A percentile compares a stretch with the other conserved stretches of the same genome.
These are phyloP conservation scores for Aspergillus aculeatinus DNA, from an alignment of 2,329 filamentous ascomycete species.

Conservation along the genomic window DNA sequence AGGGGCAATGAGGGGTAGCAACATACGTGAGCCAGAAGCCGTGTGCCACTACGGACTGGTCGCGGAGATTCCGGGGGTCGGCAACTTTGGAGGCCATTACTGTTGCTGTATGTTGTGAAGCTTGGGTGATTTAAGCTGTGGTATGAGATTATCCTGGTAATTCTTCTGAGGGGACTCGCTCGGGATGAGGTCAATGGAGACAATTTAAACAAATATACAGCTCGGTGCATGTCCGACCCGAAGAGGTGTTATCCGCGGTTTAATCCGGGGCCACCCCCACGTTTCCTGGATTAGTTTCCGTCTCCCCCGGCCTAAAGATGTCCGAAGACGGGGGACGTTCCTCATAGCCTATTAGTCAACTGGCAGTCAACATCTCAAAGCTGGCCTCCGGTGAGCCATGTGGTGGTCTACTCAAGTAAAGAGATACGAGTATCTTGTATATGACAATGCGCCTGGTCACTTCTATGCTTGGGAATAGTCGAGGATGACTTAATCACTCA, in stretches of 20 bases:
- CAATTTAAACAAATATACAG: not conserved
- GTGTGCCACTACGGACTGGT: conserved; percentile 16
- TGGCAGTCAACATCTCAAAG: not conserved
- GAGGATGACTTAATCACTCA: no score
- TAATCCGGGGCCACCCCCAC: not conserved
- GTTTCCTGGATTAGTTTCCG: not conserved
- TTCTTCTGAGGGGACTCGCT: not conserved
- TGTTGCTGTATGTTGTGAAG: not conserved
- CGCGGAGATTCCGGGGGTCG: not conserved
- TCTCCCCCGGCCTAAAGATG: not conserved
- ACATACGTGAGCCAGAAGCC: conserved; percentile 41
- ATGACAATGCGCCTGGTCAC: no score
- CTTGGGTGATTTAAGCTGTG: no score
- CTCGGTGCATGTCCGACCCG: not conserved
- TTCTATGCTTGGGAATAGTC: no score
- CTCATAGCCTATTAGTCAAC: not conserved
- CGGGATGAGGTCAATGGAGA: not conserved
- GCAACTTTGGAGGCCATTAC: not conserved
- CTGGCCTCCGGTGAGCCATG: not conserved
- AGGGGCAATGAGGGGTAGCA: not conserved
- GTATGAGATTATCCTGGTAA: no score
- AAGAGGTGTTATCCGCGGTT: not conserved
- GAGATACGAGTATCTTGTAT: no score
- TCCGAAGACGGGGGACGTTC: not conserved
- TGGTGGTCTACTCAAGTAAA: no score